Conservation (phyloP, 23 red algal genomes). For the Cyanidium caldarium region DNA sequence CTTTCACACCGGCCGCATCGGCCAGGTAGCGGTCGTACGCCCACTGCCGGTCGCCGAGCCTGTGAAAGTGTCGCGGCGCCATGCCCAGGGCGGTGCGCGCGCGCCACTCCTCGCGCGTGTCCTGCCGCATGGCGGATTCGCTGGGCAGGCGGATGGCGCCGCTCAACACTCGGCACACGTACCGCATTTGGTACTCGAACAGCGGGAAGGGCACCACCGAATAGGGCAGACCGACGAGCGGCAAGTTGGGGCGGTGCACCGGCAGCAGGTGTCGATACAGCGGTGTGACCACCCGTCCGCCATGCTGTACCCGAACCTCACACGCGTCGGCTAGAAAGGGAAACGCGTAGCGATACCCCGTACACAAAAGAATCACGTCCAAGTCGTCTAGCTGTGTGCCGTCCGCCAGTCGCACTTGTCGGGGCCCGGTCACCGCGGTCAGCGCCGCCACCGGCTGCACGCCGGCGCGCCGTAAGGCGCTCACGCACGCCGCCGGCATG, state of each 20-base stretch:
- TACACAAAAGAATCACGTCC: slow-evolving; percentile 65
- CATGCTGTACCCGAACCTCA: slow-evolving; percentile 8
- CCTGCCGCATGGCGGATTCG: not conserved
- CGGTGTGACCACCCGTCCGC: slow-evolving; percentile 22
- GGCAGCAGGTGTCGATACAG: slow-evolving; percentile 42
- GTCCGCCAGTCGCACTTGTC: slow-evolving; percentile 26
- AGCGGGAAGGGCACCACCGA: slow-evolving; percentile 68
- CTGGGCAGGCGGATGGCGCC: slow-evolving; percentile 1
- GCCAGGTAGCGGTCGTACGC: slow-evolving; percentile 16
- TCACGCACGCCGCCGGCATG: not conserved
- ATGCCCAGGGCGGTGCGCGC: not conserved
- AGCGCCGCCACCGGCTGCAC: slow-evolving; percentile 18
- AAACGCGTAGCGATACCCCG: slow-evolving; percentile 57
- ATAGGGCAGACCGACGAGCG: slow-evolving; percentile 59
- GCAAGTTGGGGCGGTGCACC: slow-evolving; percentile 22
- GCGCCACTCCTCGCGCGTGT: not conserved
- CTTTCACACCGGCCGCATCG: slow-evolving; percentile 5
- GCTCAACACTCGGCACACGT: slow-evolving; percentile 24
- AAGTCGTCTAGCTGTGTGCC: slow-evolving; percentile 14
- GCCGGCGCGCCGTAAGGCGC: not conserved
- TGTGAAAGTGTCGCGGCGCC: slow-evolving; percentile 5
- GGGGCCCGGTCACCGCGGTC: not conserved
- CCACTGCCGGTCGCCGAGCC: slow-evolving; percentile 16
- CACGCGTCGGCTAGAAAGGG: slow-evolving; percentile 38
- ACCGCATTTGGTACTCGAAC: slow-evolving; percentile 55